phyloP scores from a whole-genome alignment of 2,329 filamentous ascomycete genomes.

The Polytolypa hystricis region DNA sequence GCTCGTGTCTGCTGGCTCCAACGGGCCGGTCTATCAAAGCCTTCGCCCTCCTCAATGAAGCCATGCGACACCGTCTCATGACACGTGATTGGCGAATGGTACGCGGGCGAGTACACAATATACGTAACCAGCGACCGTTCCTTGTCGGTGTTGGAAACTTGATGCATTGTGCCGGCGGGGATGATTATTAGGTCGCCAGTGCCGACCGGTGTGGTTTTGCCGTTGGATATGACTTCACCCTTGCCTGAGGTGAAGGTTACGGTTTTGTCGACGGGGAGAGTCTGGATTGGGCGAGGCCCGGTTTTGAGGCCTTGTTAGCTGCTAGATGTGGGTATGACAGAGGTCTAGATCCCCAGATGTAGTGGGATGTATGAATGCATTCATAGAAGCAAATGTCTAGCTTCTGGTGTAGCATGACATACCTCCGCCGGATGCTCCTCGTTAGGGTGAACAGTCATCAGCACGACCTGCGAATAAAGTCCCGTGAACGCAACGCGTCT shows the following conservation, averaged over 20 bases:
- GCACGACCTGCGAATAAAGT: slow-evolving; percentile 51
- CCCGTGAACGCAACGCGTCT: slow-evolving; percentile 53
- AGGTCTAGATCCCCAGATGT: too few species aligned
- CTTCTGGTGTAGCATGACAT: too few species aligned
- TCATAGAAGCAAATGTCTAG: too few species aligned
- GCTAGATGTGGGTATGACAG: neutral
- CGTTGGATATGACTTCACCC: slow-evolving; percentile 47
- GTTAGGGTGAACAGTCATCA: slow-evolving; percentile 53
- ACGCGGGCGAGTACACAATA: slow-evolving; percentile 52
- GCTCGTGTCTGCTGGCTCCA: slow-evolving; percentile 48
- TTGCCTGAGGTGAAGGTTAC: slow-evolving; percentile 52
- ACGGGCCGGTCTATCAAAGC: slow-evolving; percentile 48
- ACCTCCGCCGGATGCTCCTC: slow-evolving; percentile 59
- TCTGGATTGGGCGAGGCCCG: slow-evolving; percentile 6
- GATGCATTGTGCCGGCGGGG: slow-evolving; percentile 54
- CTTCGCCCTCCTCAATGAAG: slow-evolving; percentile 51
- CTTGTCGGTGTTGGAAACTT: slow-evolving; percentile 52
- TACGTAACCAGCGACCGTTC: slow-evolving; percentile 50
- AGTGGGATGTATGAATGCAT: too few species aligned
- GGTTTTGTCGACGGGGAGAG: slow-evolving; percentile 53
- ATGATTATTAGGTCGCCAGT: slow-evolving; percentile 51
- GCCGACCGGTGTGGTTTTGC: slow-evolving; percentile 45
- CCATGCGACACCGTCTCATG: slow-evolving; percentile 54
- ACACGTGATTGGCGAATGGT: slow-evolving; percentile 49
- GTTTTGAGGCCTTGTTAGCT: neutral